Evolutionary conservation across 495 filamentous ascomycete species (phyloP).

Genomic region (Neurospora tetrasperma): DNA sequence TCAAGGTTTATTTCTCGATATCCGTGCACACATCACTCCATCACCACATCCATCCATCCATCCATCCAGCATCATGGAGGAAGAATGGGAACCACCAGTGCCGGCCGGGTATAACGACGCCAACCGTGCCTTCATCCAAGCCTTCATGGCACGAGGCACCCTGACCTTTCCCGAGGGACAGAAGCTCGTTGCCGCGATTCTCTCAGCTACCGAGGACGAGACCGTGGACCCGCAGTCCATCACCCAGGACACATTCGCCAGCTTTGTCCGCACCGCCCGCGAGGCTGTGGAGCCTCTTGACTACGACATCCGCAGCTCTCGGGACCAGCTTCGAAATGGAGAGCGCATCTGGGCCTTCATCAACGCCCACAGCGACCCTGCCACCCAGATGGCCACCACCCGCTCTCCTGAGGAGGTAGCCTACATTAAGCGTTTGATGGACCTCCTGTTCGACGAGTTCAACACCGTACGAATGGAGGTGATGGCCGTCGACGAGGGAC

Average conservation of each 20-base stretch:
- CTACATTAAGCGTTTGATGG: conserved; percentile 78
- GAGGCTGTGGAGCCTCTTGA: conserved; percentile 67
- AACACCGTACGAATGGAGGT: conserved; percentile 69
- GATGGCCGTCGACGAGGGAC: conserved; percentile 65
- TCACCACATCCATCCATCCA: neutral
- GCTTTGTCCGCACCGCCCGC: conserved; percentile 61
- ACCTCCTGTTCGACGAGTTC: conserved; percentile 82
- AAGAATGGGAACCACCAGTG: conserved; percentile 19
- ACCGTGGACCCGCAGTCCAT: conserved; percentile 41
- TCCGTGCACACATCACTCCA: neutral
- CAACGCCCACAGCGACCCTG: conserved; percentile 75
- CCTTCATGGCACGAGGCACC: conserved; percentile 66
- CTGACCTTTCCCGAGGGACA: conserved; percentile 66
- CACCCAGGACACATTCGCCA: conserved; percentile 54
- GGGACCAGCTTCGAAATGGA: conserved; percentile 45
- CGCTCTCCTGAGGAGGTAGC: conserved; percentile 77
- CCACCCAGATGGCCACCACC: conserved; percentile 80
- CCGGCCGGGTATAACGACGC: conserved; percentile 40
- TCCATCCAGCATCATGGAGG: conserved; percentile 10
- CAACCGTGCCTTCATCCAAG: conserved; percentile 90
- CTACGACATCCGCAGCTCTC: conserved; percentile 67
- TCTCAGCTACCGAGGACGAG: conserved; percentile 35
- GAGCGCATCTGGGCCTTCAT: conserved; percentile 62
- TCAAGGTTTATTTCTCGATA: neutral
- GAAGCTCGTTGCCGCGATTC: conserved; percentile 65